These are phyloP conservation scores for Mrakia gelida DNA, from an alignment of 768 basidiomycete genomes.

Conservation along the genomic window DNA sequence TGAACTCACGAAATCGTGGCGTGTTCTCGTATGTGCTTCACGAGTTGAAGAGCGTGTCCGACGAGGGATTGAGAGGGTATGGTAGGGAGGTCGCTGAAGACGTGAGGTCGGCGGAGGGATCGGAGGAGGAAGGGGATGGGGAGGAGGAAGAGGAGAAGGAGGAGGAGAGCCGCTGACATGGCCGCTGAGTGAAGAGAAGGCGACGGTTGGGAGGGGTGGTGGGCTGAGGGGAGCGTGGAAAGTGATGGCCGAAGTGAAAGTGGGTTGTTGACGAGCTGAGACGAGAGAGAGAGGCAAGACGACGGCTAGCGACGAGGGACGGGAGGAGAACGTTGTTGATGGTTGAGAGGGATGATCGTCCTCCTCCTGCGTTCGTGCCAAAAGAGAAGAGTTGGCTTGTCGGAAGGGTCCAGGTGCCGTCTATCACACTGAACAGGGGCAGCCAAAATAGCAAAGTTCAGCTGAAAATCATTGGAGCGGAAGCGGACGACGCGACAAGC, in stretches of 20 bases:
- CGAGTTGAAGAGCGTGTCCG: slow-evolving; percentile 18
- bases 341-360: neutral
- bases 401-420: neutral
- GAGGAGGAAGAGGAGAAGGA: neutral
- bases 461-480: neutral
- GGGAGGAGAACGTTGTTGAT: neutral
- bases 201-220: neutral
- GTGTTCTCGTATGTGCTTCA: slow-evolving; percentile 3
- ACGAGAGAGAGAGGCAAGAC: neutral
- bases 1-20: slow-evolving; percentile 14
- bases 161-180: neutral
- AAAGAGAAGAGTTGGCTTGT: neutral
- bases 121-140: neutral
- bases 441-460: neutral
- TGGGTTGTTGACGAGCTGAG: neutral
- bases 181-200: neutral
- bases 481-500: neutral
- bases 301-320: neutral
- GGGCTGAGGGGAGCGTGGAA: neutral
- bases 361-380: too few relatives aligned
- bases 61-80: neutral
- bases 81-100: neutral
- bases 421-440: neutral
- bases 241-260: neutral
- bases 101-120: neutral